Base-by-base conservation (phyloP, 1,139 yeast species). In the Sugiyamaella paludigena region DNA sequence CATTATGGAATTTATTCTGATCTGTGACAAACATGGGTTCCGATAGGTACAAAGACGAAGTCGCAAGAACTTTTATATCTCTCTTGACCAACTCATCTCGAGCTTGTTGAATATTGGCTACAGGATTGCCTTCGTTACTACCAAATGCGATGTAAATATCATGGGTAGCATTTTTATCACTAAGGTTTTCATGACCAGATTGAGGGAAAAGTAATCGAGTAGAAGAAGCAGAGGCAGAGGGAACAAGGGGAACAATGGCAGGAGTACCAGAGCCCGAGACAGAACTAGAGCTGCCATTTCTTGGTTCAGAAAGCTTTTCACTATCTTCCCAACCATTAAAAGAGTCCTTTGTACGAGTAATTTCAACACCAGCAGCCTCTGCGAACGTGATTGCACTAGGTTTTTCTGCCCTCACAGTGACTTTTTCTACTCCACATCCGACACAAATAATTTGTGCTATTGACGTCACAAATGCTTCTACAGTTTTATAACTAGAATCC, bases 1-100 rank as follows among this genome's bases (percentile, higher is more conserved):
- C 98, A 64, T 92, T 94, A 59, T 83, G 73, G 64, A 92, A 94
- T 60, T 82, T 83, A 1, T 81, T 77, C 69, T 92, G 99, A 53
- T 89, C 87, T 41, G 77, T 70, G 55, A 76, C 81, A 65, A 89
- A 94, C 98, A 92, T 92, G 40, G 99, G 98, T 57, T 84, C 87
- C 19, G 96, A 87, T 53, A 85, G 81, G 66, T 87, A 92, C 52
- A 92, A 69, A 1, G 95, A 80, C 0, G 98, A 89, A 0, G 94
- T 80, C 2, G 78, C 72, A 3, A 73, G 54, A 0, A 92, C 79
- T 7, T 66, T 59, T 27, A 85, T 74, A 1, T 71, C 77, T 11
- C 67, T 52, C 30, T 56, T 41, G 9, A 73, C 65, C 15, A 92
- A 70, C 40, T 76, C 71, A 0, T 68, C 67, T 16, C 88, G 66